These are phyloP conservation scores for Tetramitus jugosus DNA, from an alignment of 208 protist genomes.

Conservation along the genomic window DNA sequence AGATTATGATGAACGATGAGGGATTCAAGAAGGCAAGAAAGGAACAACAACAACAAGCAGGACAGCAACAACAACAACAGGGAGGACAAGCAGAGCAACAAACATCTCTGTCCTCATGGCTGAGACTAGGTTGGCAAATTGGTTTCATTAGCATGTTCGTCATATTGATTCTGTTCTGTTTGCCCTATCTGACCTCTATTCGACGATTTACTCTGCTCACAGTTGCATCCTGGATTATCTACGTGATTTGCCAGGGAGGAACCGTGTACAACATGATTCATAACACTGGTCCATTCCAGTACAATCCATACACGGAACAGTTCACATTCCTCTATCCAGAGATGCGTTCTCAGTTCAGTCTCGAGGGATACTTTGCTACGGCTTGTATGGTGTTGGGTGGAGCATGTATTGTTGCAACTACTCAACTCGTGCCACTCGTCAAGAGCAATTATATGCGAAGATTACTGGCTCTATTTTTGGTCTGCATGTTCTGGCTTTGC, in stretches of 20 bases:
- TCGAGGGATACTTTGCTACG: not conserved
- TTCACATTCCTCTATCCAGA: not conserved
- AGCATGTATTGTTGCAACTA: too few relatives aligned
- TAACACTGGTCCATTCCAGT: slow-evolving; percentile 3
- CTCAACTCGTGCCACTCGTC: too few relatives aligned
- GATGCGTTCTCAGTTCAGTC: not conserved
- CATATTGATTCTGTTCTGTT: not conserved
- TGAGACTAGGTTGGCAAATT: not conserved
- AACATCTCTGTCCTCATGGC: not conserved
- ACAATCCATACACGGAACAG: not conserved
- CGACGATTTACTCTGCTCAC: not conserved
- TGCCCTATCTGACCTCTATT: not conserved
- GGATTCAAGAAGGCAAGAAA: too few relatives aligned
- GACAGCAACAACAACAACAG: not conserved
- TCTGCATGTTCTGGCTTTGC: too few relatives aligned
- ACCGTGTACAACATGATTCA: slow-evolving; percentile 8
- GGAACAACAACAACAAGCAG: not conserved
- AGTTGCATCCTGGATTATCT: not conserved
- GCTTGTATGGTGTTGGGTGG: too few relatives aligned
- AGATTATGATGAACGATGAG: too few relatives aligned
- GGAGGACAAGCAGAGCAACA: not conserved
- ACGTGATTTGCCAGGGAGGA: not conserved
- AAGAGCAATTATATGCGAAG: too few relatives aligned
- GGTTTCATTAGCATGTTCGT: not conserved
- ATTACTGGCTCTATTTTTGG: too few relatives aligned